Conservation (phyloP, 1,284 basidiomycete species). For the Somion occarium region DNA sequence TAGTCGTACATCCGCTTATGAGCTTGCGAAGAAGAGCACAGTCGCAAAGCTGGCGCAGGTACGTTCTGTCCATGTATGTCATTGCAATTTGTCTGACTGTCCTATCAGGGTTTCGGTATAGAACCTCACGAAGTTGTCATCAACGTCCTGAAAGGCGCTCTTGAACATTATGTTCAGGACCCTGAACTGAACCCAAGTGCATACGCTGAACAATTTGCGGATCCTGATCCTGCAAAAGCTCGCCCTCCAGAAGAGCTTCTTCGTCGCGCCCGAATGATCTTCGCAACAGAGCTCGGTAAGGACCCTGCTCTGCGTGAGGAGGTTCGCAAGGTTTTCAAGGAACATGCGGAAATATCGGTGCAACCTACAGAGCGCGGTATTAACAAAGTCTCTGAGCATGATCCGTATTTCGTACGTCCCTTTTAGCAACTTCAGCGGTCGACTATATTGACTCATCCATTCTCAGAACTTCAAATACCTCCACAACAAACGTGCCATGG, state of each 20-base stretch:
- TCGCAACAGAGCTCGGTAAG: conserved; percentile 89
- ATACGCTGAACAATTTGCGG: conserved; percentile 77
- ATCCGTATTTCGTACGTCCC: conserved; percentile 82
- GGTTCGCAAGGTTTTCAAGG: conserved; percentile 76
- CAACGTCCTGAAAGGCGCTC: conserved; percentile 63
- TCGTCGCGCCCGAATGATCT: conserved; percentile 75
- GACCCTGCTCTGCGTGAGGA: conserved; percentile 87
- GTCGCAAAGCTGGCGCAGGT: conserved; percentile 77
- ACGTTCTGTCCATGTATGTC: conserved; percentile 16
- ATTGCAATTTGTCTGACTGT: conserved; percentile 7
- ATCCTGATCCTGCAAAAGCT: conserved; percentile 54
- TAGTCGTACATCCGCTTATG: conserved; percentile 83
- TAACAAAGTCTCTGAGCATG: conserved; percentile 85
- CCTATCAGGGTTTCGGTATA: conserved; percentile 70
- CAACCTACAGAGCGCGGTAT: conserved; percentile 91
- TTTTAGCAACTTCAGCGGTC: background rate
- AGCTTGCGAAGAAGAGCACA: conserved; percentile 77
- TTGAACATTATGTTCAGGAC: conserved; percentile 73
- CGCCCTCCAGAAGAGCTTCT: conserved; percentile 62
- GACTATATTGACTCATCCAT: background rate
- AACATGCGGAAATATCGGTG: conserved; percentile 77
- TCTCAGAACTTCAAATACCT: conserved; percentile 94
- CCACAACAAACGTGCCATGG: conserved; percentile 71
- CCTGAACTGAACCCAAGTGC: conserved; percentile 67
- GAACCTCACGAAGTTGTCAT: conserved; percentile 74